Percentiles rank a stretch among this genome's conserved stretches.
phyloP scores from a whole-genome alignment of 208 protist species.

The Trypanosomatidae sp. region DNA sequence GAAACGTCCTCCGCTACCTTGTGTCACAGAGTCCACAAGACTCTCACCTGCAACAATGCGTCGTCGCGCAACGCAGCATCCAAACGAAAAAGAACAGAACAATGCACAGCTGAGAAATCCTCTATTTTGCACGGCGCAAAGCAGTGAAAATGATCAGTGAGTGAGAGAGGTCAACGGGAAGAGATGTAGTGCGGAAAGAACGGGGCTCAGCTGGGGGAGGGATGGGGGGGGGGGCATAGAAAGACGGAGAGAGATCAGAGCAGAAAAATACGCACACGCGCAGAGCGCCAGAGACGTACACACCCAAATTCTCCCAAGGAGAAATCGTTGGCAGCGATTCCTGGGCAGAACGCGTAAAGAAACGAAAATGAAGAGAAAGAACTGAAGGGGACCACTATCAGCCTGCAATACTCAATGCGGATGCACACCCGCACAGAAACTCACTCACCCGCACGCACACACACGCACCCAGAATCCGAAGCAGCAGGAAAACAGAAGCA shows the following conservation, averaged over 20 bases:
- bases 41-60: neutral
- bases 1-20: neutral
- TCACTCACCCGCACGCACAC: neutral
- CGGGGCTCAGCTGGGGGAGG: neutral
- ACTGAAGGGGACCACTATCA: neutral
- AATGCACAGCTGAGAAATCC: neutral
- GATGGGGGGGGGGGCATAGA: neutral
- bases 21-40: neutral
- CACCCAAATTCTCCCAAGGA: neutral
- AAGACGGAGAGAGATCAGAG: neutral
- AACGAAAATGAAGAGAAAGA: neutral
- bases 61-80: neutral
- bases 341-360: neutral
- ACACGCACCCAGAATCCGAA: neutral
- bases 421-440: neutral
- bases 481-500: neutral
- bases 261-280: neutral
- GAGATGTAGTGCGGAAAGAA: neutral
- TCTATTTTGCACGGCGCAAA: neutral
- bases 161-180: neutral
- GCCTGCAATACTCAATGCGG: neutral
- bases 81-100: neutral
- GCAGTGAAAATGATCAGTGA: neutral
- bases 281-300: neutral
- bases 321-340: neutral